A percentile compares a stretch with the other conserved stretches of the same genome.
phyloP scores from a whole-genome alignment of 768 basidiomycete species.

The Sporobolomyces pararoseus region DNA sequence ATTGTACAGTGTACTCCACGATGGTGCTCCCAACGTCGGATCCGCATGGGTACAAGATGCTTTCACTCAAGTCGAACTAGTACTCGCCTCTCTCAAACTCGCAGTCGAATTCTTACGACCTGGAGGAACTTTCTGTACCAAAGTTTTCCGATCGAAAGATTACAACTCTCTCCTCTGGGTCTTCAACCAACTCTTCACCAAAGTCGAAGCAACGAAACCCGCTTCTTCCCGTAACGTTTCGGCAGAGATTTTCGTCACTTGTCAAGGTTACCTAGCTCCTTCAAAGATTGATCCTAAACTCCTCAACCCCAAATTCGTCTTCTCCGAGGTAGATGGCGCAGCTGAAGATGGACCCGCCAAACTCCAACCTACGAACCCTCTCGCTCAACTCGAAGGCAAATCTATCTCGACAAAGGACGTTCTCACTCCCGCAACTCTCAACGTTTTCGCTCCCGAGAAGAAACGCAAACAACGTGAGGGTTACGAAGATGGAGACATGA shows the following conservation, averaged over 20 bases:
- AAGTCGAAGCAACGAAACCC: constrained; percentile 97
- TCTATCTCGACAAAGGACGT: constrained; percentile 41
- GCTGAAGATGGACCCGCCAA: constrained; percentile 31
- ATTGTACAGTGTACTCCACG: constrained; percentile 69
- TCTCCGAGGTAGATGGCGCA: constrained; percentile 70
- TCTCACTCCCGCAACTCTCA: constrained; percentile 64
- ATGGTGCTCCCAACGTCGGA: constrained; percentile 99
- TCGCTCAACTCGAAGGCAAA: constrained; percentile 31
- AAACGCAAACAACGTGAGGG: constrained; percentile 88
- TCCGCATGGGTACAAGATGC: constrained; percentile 99
- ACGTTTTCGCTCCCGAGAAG: constrained; percentile 96
- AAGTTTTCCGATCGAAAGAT: constrained; percentile 96
- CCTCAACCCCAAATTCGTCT: constrained; percentile 93
- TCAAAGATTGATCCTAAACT: constrained; percentile 96
- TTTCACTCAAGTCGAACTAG: constrained; percentile 92
- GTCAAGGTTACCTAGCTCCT: constrained; percentile 88
- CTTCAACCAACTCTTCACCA: constrained; percentile 89
- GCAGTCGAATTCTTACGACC: constrained; percentile 81
- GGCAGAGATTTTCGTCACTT: constrained; percentile 98
- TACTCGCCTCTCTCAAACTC: constrained; percentile 57
- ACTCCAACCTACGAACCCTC: constrained; percentile 33
- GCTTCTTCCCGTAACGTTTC: constrained; percentile 98
- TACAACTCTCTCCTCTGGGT: constrained; percentile 99
- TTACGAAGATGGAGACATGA: constrained; percentile 91
- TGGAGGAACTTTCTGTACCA: constrained; percentile 90